Evolutionary conservation across 2,329 filamentous ascomycete genomes (phyloP).

Genomic region (Chaetomium globosum): DNA sequence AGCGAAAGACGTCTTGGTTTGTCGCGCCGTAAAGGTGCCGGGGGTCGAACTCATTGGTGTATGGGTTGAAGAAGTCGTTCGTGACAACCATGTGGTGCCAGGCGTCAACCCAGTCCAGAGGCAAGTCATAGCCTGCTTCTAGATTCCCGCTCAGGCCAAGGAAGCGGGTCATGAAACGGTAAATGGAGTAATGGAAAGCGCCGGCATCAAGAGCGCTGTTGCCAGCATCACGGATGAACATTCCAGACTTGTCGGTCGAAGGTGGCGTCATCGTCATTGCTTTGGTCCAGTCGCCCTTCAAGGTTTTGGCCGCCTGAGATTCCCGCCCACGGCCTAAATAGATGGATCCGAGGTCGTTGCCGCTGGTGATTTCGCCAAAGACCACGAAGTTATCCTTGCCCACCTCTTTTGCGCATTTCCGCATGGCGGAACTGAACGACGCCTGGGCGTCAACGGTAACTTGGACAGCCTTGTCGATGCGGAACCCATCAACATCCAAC

Average conservation of each 20-base stretch:
- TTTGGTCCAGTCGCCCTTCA: conserved; percentile 25
- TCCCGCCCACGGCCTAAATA: conserved; percentile 65
- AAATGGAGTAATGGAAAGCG: conserved; percentile 67
- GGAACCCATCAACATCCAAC: conserved; percentile 68
- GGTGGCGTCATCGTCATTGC: conserved; percentile 50
- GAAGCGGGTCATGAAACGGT: conserved; percentile 63
- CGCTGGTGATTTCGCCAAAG: conserved; percentile 64
- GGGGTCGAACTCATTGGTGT: conserved; percentile 54
- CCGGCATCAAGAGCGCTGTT: conserved; percentile 60
- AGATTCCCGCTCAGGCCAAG: conserved; percentile 62
- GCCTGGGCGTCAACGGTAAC: conserved; percentile 64
- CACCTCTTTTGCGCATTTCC: conserved; percentile 58
- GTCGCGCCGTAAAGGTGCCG: conserved; percentile 64
- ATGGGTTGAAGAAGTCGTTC: conserved; percentile 45
- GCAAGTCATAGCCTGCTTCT: conserved; percentile 55
- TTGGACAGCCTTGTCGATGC: conserved; percentile 68
- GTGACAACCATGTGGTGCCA: conserved; percentile 59
- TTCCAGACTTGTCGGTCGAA: conserved; percentile 48
- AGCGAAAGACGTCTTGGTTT: conserved; percentile 67
- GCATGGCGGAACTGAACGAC: conserved; percentile 59
- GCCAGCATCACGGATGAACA: conserved; percentile 51
- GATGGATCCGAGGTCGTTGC: conserved; percentile 62
- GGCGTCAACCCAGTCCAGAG: conserved; percentile 53
- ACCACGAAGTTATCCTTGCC: conserved; percentile 67
- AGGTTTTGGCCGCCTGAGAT: neutral